phyloP scores from a whole-genome alignment of 805 yeast species.

The Lachancea sp. region DNA sequence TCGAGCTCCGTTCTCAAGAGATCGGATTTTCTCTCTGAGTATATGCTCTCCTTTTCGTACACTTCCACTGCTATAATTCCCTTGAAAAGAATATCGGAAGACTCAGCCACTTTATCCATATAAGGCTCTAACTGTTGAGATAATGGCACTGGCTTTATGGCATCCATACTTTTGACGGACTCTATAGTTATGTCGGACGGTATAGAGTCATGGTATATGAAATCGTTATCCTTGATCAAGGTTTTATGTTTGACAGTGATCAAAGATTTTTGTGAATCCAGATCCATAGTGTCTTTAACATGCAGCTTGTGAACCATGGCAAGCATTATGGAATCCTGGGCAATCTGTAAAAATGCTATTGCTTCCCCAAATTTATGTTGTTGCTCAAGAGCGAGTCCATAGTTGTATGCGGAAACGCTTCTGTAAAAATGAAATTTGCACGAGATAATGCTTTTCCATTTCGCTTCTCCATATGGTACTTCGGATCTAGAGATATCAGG shows the following conservation, averaged over 20 bases:
- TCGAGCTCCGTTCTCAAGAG: constrained; percentile 70
- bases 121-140: constrained; percentile 45
- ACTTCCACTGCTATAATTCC: constrained; percentile 80
- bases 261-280: constrained; percentile 28
- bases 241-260: constrained; percentile 34
- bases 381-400: constrained; percentile 49
- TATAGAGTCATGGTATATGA: constrained; percentile 72
- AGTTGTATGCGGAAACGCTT: constrained; percentile 54
- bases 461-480: constrained; percentile 35
- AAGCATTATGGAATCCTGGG: constrained; percentile 37
- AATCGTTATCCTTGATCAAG: constrained; percentile 78
- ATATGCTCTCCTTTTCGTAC: constrained; percentile 79
- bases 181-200: constrained; percentile 45
- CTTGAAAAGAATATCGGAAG: constrained; percentile 54
- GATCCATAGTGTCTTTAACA: constrained; percentile 33
- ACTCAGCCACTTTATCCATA: constrained; percentile 35
- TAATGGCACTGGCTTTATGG: constrained; percentile 62
- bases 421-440: constrained; percentile 51
- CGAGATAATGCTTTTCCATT: constrained; percentile 48
- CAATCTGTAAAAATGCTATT: constrained; percentile 53
- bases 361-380: constrained; percentile 67
- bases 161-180: constrained; percentile 45
- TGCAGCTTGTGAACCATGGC: constrained; percentile 31
- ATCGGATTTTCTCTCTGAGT: constrained; percentile 84
- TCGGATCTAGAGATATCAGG: constrained; percentile 24